phyloP scores from a whole-genome alignment of 345 rosid genomes.

The Bruguiera sexangula region DNA sequence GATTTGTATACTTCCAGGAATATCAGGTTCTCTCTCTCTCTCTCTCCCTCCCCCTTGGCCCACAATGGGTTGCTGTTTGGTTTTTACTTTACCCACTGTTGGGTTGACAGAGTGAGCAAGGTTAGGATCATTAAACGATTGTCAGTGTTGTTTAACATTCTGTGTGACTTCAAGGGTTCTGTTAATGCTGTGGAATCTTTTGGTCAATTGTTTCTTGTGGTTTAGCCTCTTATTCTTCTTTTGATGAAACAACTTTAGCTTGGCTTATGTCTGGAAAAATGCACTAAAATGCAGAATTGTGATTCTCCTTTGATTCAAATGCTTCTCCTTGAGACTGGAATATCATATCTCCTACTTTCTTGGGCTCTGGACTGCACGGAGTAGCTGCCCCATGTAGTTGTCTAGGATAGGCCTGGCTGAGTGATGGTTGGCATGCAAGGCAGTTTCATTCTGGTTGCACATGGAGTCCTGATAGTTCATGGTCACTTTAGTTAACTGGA shows the following conservation, averaged over 20 bases:
- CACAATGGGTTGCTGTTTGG: too few relatives aligned
- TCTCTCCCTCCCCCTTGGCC: neutral
- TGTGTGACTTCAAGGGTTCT: too few relatives aligned
- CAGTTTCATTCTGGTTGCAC: neutral
- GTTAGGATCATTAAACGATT: too few relatives aligned
- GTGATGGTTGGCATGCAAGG: neutral
- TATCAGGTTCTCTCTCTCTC: constrained; percentile 61
- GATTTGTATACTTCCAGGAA: constrained; percentile 96
- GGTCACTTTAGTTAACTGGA: neutral
- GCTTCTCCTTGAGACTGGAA: neutral
- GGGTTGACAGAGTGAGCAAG: too few relatives aligned
- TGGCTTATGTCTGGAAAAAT: neutral
- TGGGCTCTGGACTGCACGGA: neutral
- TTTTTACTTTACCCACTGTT: too few relatives aligned
- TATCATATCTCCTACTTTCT: neutral
- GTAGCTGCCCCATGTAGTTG: neutral
- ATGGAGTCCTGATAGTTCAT: neutral
- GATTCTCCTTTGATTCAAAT: neutral
- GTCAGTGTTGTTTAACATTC: too few relatives aligned
- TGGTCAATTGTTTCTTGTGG: too few relatives aligned
- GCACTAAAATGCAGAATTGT: neutral
- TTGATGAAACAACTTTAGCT: neutral
- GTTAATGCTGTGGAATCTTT: too few relatives aligned
- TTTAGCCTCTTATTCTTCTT: too few relatives aligned
- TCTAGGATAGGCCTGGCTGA: neutral